Evolutionary conservation across 2,329 filamentous ascomycete genomes (phyloP).

Genomic region (Alternaria atra): DNA sequence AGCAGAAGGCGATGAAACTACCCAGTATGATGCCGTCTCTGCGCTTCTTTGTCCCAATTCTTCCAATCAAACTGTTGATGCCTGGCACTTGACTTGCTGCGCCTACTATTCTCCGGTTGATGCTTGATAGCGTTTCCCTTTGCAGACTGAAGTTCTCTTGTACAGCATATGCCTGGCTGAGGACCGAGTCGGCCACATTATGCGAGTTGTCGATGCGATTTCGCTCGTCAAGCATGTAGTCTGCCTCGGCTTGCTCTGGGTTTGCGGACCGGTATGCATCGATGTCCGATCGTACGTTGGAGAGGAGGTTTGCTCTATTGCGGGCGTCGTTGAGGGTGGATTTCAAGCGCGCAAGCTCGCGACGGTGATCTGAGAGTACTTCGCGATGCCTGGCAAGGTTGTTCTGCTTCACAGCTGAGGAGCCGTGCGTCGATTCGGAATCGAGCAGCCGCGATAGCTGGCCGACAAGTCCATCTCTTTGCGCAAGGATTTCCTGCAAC

Average conservation of each 20-base stretch:
- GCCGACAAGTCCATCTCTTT: constrained; percentile 83
- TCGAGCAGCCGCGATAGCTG: constrained; percentile 91
- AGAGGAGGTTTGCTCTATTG: constrained; percentile 87
- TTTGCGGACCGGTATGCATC: constrained; percentile 85
- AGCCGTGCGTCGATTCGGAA: constrained; percentile 85
- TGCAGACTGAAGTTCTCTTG: constrained; percentile 91
- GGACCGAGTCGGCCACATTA: constrained; percentile 85
- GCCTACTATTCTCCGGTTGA: constrained; percentile 88
- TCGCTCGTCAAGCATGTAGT: constrained; percentile 96
- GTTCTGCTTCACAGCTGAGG: constrained; percentile 95
- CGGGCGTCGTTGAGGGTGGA: constrained; percentile 78
- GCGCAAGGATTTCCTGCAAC: constrained; percentile 83
- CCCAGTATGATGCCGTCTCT: constrained; percentile 95
- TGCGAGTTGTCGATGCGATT: constrained; percentile 87
- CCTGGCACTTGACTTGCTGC: constrained; percentile 93
- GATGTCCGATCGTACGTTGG: constrained; percentile 91
- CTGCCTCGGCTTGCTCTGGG: constrained; percentile 83
- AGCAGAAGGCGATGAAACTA: constrained; percentile 89
- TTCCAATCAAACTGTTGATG: constrained; percentile 87
- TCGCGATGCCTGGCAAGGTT: constrained; percentile 92
- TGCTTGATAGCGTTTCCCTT: constrained; percentile 84
- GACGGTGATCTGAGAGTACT: constrained; percentile 85
- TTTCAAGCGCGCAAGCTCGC: constrained; percentile 80
- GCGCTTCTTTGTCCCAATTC: constrained; percentile 94
- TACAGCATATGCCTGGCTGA: constrained; percentile 95